phyloP scores from a whole-genome alignment of 1,284 basidiomycete species.

The Rhodotorula sp. region DNA sequence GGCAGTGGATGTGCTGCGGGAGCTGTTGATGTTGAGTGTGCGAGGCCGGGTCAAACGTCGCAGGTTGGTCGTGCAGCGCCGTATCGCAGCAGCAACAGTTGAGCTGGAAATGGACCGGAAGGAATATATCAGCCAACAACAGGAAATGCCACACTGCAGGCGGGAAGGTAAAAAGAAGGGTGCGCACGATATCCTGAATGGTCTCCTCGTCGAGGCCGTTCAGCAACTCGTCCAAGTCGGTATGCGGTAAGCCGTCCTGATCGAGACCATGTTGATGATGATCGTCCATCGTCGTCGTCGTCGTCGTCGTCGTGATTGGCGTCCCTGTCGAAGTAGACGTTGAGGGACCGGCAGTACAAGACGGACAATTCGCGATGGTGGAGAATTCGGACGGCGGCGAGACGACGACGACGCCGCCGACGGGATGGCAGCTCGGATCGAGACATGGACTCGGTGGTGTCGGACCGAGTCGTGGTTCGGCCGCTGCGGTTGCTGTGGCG shows the following conservation, averaged over 20 bases:
- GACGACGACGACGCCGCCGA: conserved; percentile 3
- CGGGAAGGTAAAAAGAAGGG: too few species aligned
- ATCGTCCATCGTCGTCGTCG: too few species aligned
- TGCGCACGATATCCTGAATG: conserved; percentile 37
- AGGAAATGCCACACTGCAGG: too few species aligned
- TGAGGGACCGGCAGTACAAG: neutral
- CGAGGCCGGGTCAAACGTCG: conserved; percentile 17
- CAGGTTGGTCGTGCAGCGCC: conserved; percentile 18
- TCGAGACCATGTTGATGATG: neutral
- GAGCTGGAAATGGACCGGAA: too few species aligned
- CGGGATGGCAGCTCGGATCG: conserved; percentile 16
- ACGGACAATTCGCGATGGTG: neutral
- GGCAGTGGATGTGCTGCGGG: conserved; percentile 26
- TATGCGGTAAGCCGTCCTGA: neutral
- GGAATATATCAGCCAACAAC: too few species aligned
- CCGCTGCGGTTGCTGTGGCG: neutral
- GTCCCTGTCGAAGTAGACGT: neutral
- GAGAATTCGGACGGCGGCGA: neutral
- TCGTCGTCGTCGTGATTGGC: too few species aligned
- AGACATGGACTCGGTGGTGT: conserved; percentile 2
- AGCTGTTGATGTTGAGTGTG: conserved; percentile 18
- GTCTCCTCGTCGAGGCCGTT: conserved; percentile 32
- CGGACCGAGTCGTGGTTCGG: neutral
- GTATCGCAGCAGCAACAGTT: conserved; percentile 37
- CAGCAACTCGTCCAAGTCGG: conserved; percentile 18